A percentile compares a stretch with the other conserved stretches of the same genome.
These are phyloP conservation scores for Tetradesmus obliquus DNA, from an alignment of 139 green algal species.

Conservation along the genomic window DNA sequence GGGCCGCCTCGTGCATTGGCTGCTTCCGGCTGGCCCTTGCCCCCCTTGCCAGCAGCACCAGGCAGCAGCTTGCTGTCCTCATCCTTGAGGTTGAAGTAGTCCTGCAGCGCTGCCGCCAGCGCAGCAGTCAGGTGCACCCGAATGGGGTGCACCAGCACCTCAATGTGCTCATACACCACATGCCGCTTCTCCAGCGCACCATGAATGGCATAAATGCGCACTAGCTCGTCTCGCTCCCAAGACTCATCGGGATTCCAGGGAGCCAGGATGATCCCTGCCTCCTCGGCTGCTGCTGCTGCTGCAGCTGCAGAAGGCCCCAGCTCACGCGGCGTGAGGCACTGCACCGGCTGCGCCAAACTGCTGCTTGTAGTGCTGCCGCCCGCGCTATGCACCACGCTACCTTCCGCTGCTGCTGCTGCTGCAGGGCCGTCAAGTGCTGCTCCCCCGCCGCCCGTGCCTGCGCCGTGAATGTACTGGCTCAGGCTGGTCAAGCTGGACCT, in stretches of 20 bases:
- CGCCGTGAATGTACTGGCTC: constrained; percentile 5
- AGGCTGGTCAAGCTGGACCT: neutral
- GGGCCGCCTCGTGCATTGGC: neutral
- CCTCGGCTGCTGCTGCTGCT: constrained; percentile 35
- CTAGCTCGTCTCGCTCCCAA: constrained; percentile 61
- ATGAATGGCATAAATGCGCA: constrained; percentile 61
- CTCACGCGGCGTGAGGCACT: constrained; percentile 1
- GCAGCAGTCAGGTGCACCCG: constrained; percentile 68
- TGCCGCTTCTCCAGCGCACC: constrained; percentile 47
- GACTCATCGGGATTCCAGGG: constrained; percentile 73
- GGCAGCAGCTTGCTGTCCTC: neutral
- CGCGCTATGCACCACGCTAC: neutral
- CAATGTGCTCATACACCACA: constrained; percentile 76
- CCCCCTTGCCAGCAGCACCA: constrained; percentile 3
- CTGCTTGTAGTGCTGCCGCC: neutral
- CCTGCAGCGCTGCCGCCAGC: constrained; percentile 65
- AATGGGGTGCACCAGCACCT: constrained; percentile 74
- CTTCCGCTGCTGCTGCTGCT: constrained; percentile 29
- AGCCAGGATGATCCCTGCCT: constrained; percentile 66
- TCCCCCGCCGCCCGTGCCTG: neutral
- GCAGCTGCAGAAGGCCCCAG: constrained; percentile 14
- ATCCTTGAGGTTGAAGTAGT: constrained; percentile 58
- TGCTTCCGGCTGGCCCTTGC: neutral
- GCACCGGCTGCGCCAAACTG: neutral
- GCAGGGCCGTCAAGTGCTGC: neutral